These are phyloP conservation scores for Pythium pyrilobum DNA, from an alignment of 352 stramenopile species.

Conservation along the genomic window DNA sequence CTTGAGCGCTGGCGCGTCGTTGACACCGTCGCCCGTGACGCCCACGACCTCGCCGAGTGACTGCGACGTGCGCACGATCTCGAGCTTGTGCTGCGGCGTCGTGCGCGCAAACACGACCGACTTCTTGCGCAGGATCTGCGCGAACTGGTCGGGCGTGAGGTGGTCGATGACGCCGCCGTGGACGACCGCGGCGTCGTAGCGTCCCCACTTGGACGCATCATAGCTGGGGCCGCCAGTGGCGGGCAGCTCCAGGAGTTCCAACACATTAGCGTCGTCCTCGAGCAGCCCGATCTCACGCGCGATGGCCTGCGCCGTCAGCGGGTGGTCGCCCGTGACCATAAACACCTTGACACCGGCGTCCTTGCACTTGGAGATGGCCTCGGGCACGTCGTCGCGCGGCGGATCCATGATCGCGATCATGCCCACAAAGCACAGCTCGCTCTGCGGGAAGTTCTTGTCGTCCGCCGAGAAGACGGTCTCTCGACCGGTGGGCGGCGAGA, in stretches of 20 bases:
- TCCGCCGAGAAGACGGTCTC: conserved; percentile 26
- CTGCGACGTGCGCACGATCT: conserved; percentile 54
- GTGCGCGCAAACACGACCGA: conserved; percentile 94
- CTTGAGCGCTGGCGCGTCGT: conserved; percentile 58
- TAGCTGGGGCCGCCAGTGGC: neutral
- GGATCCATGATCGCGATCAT: conserved; percentile 93
- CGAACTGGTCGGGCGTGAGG: conserved; percentile 26
- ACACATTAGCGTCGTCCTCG: conserved; percentile 29
- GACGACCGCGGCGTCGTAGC: conserved; percentile 57
- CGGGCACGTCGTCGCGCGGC: conserved; percentile 65
- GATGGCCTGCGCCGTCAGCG: conserved; percentile 83
- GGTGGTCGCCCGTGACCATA: conserved; percentile 92
- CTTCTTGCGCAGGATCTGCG: conserved; percentile 24
- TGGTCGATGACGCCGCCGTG: conserved; percentile 29
- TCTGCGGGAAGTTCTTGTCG: conserved; percentile 31
- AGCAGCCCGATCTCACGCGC: conserved; percentile 82
- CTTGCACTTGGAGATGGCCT: conserved; percentile 75
- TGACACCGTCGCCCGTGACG: conserved; percentile 75
- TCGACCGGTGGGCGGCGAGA: neutral
- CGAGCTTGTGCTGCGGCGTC: conserved; percentile 88
- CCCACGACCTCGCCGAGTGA: conserved; percentile 46
- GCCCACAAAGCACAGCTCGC: conserved; percentile 73
- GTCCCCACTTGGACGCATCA: neutral
- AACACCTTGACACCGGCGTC: conserved; percentile 86
- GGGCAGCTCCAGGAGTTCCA: conserved; percentile 20